Evolutionary conservation across 345 rosid genomes (phyloP).

Genomic region (Gynandropsis gynandra): DNA sequence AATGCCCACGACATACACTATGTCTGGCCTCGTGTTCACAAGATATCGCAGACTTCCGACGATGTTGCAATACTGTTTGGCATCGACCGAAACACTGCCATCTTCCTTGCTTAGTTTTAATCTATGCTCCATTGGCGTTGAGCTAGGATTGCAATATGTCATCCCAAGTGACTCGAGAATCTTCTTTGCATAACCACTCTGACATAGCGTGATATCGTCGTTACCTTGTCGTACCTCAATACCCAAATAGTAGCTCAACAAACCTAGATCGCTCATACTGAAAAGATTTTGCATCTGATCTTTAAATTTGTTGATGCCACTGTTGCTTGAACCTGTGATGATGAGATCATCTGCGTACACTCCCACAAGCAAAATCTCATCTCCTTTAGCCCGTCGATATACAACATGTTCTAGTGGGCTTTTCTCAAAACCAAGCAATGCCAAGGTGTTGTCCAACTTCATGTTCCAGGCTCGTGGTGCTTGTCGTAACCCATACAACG

Average conservation of each 20-base stretch:
- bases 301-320: not conserved
- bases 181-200: not conserved
- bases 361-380: not conserved
- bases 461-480: not conserved
- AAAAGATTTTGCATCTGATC: not conserved
- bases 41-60: no score
- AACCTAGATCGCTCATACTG: not conserved
- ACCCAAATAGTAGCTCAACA: not conserved
- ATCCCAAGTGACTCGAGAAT: not conserved
- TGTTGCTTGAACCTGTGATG: not conserved
- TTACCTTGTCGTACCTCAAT: not conserved
- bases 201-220: not conserved
- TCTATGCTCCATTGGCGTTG: no score
- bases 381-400: not conserved
- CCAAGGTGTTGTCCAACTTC: not conserved
- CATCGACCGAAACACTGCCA: no score
- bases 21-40: no score
- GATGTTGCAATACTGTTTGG: no score
- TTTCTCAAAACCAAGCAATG: not conserved
- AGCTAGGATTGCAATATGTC: no score
- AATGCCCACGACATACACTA: no score
- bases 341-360: not conserved
- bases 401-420: no score
- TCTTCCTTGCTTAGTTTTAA: no score
- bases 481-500: not conserved